Conservation (phyloP, 2,329 filamentous ascomycete genomes). For the Aspergillus japonicus region DNA sequence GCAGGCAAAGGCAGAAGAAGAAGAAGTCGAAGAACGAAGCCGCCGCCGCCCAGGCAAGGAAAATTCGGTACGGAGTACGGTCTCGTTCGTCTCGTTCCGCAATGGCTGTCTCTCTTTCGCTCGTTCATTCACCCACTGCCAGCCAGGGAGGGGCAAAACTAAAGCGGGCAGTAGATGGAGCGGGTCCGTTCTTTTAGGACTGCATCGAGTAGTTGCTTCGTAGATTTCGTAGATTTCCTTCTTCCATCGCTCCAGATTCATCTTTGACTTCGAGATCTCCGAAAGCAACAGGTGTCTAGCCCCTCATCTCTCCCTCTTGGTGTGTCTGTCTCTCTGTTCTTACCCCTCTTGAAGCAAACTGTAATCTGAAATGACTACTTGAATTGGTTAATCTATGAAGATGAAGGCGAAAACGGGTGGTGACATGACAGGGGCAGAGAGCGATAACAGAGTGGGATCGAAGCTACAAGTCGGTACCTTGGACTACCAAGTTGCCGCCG, state of each 20-base stretch:
- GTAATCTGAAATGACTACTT: not conserved
- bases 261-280: not conserved
- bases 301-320: not conserved
- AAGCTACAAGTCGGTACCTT: conserved; percentile 3
- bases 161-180: not conserved
- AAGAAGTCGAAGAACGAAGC: not conserved
- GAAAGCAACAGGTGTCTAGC: not conserved
- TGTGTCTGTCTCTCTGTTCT: not conserved
- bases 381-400: not conserved
- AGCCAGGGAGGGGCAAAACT: not conserved
- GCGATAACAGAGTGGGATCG: not conserved
- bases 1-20: not conserved
- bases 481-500: conserved; percentile 17
- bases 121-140: not conserved
- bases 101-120: not conserved
- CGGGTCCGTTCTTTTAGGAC: not conserved
- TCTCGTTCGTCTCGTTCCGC: not conserved
- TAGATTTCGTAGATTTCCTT: not conserved
- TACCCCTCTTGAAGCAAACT: not conserved
- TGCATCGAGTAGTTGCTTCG: not conserved
- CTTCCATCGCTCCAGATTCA: not conserved
- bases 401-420: not conserved
- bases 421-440: not conserved
- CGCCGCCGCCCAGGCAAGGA: not conserved
- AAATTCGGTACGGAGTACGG: not conserved